A percentile compares a stretch with the other conserved stretches of the same genome.
phyloP scores from a whole-genome alignment of 2,329 filamentous ascomycete genomes.

The Exophiala mesophila region DNA sequence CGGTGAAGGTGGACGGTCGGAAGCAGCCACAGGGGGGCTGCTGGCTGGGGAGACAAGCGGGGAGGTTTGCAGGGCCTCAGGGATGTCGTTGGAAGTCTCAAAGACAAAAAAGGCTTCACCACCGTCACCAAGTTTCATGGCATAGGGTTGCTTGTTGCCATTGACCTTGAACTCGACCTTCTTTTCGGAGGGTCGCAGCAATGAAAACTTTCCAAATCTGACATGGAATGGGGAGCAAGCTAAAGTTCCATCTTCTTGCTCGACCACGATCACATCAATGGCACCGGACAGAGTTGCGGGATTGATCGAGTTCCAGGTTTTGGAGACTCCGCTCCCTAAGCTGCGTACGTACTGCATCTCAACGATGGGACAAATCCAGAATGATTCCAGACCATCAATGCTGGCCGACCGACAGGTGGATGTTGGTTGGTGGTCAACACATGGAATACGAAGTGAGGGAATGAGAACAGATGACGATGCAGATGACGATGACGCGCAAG shows the following conservation, averaged over 20 bases:
- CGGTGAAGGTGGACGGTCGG: conserved; percentile 24
- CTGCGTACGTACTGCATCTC: conserved; percentile 96
- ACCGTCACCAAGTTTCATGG: conserved; percentile 97
- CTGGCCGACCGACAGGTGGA: not conserved
- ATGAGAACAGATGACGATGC: not conserved
- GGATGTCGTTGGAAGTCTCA: conserved; percentile 86
- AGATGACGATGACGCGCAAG: too few species aligned
- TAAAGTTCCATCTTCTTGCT: conserved; percentile 81
- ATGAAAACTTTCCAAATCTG: conserved; percentile 96
- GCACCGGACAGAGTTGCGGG: conserved; percentile 93
- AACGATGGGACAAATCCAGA: conserved; percentile 12
- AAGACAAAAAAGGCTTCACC: conserved; percentile 99
- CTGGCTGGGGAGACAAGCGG: conserved; percentile 84
- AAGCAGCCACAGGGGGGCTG: conserved; percentile 54
- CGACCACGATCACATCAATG: conserved; percentile 97
- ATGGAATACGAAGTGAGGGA: not conserved
- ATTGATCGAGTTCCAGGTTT: conserved; percentile 99
- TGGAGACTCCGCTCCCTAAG: conserved; percentile 90
- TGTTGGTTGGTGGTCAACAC: not conserved
- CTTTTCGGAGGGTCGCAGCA: conserved; percentile 92
- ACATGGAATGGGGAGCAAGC: conserved; percentile 97
- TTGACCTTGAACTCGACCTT: conserved; percentile 99
- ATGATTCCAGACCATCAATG: too few species aligned
- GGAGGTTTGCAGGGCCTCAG: conserved; percentile 89
- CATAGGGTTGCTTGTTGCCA: conserved; percentile 81